Base-by-base conservation (phyloP, 331 rosid species). In the Arachis monticola region DNA sequence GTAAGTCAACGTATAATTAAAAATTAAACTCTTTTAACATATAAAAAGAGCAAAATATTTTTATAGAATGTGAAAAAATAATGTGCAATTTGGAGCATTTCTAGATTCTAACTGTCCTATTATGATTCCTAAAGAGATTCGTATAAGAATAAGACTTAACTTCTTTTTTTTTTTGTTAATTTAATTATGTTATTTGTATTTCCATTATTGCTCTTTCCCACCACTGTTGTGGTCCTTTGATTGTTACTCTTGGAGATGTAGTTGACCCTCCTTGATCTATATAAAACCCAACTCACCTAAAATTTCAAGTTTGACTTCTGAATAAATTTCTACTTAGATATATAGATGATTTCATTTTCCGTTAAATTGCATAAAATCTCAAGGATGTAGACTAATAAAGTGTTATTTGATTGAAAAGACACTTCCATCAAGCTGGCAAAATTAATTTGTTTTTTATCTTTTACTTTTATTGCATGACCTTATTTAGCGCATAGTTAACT, bases 191-290 rank as follows among this genome's bases (percentile, higher is more conserved):
- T 22, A 22, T 22, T 11, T 2, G 11, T 10, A 6, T 1, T 2
- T 27, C 11, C 2, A 46, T 73, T 7, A 1, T 38, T 35, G 51
- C 22, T 45, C 8, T 4, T 17, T 17, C 40, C 9, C 55, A 27
- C 52, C 11, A 10, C 42, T 64, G 56, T 56, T 35, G 82, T 64
- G 82, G 82, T 46, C 68, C 82, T 14, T 57, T 32, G 74, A 72
- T 46, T 10, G 68, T 50, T 45, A 57, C 40, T 45, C 53, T 50
- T 50, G 7, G 52, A 13, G 56, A 69, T 10, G 69, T 12, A 45
- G 76, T 60, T 27, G 76, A 70, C 67, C 10, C 63, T 74, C 52
- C 70, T 17, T 62, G 52, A 32, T 47, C 22, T 52, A 56, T n/a
- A 56, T 57, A 42, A 27, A 64, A 27, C 55, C 55, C 27, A 7